Evolutionary conservation across 164 flowering plant genomes (phyloP).

Genomic region (Liriodendron chinense): DNA sequence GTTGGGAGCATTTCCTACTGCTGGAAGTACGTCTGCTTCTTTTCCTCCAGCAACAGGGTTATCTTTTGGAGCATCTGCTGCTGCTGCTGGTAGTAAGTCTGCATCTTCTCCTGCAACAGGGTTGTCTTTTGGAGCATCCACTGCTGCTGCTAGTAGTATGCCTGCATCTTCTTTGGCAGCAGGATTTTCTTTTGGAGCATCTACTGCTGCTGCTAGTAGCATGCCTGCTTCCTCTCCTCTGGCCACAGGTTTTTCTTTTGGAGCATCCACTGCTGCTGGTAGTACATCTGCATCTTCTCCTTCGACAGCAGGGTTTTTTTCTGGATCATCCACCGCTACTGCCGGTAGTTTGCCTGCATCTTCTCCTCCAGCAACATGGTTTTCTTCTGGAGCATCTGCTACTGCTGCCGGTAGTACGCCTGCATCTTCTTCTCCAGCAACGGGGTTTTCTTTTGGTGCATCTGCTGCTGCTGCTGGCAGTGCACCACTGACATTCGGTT

Average conservation of each 20-base stretch:
- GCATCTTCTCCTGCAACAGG: slow-evolving; percentile 24
- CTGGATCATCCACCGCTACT: slow-evolving; percentile 33
- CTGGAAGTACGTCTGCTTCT: slow-evolving; percentile 5
- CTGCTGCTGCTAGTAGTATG: slow-evolving; percentile 25
- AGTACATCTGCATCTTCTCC: slow-evolving; percentile 33
- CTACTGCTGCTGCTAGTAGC: slow-evolving; percentile 30
- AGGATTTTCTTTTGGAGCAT: slow-evolving; percentile 38
- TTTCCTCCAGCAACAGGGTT: slow-evolving; percentile 33
- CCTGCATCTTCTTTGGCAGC: slow-evolving; percentile 36
- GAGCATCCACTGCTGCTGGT: slow-evolving; percentile 25
- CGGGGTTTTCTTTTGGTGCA: slow-evolving; percentile 48
- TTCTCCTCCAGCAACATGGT: slow-evolving; percentile 27
- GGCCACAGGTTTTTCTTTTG: slow-evolving; percentile 32
- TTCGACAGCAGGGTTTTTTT: slow-evolving; percentile 24
- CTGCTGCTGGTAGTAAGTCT: slow-evolving; percentile 30
- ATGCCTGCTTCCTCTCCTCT: slow-evolving; percentile 11
- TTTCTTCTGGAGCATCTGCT: slow-evolving; percentile 34
- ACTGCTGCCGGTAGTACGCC: background rate
- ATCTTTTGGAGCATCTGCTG: slow-evolving; percentile 43
- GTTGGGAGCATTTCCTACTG: background rate
- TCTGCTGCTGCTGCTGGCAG: slow-evolving; percentile 30
- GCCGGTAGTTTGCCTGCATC: background rate
- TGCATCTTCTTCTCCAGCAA: slow-evolving; percentile 13
- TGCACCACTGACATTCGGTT: slow-evolving; percentile 34
- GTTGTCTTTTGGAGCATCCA: slow-evolving; percentile 24